Percentiles rank a stretch among this genome's conserved stretches.
Evolutionary conservation across 192 early-diverging fungal species (phyloP).

Genomic region (Dispira parvispora): DNA sequence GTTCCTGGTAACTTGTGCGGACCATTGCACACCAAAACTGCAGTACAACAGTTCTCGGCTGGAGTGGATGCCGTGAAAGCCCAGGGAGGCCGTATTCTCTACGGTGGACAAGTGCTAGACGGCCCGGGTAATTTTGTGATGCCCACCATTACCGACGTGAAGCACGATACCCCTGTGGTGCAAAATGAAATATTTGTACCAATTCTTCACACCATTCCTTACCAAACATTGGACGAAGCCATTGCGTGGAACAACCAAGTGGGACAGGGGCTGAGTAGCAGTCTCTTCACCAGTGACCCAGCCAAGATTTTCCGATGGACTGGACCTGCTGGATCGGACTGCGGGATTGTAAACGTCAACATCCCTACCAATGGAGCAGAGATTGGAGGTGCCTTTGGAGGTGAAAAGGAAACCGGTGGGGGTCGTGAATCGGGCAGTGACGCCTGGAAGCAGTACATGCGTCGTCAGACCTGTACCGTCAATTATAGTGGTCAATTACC

Average conservation of each 20-base stretch:
- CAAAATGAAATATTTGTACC: constrained; percentile 93
- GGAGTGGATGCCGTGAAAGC: constrained; percentile 61
- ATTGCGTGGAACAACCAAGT: constrained; percentile 81
- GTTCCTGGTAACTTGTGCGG: constrained; percentile 72
- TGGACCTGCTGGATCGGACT: constrained; percentile 79
- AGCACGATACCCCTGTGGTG: constrained; percentile 54
- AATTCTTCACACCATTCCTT: constrained; percentile 73
- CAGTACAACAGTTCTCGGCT: constrained; percentile 55
- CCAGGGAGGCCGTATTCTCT: constrained; percentile 73
- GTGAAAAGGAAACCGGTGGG: constrained; percentile 93
- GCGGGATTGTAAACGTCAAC: constrained; percentile 88
- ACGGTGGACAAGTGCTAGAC: constrained; percentile 63
- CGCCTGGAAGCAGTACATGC: constrained; percentile 87
- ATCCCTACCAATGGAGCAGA: constrained; percentile 94
- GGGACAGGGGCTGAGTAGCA: constrained; percentile 68
- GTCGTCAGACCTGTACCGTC: constrained; percentile 66
- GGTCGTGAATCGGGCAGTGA: constrained; percentile 85
- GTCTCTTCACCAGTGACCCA: constrained; percentile 68
- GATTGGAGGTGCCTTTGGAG: constrained; percentile 94
- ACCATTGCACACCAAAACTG: constrained; percentile 75
- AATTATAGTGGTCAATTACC: constrained; percentile 78
- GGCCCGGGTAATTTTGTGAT: constrained; percentile 78
- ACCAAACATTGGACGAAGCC: constrained; percentile 65
- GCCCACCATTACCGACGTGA: constrained; percentile 79
- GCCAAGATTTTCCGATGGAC: constrained; percentile 84